Base-by-base conservation (phyloP, 2,329 filamentous ascomycete species). In the Exophiala lecanii-corni region DNA sequence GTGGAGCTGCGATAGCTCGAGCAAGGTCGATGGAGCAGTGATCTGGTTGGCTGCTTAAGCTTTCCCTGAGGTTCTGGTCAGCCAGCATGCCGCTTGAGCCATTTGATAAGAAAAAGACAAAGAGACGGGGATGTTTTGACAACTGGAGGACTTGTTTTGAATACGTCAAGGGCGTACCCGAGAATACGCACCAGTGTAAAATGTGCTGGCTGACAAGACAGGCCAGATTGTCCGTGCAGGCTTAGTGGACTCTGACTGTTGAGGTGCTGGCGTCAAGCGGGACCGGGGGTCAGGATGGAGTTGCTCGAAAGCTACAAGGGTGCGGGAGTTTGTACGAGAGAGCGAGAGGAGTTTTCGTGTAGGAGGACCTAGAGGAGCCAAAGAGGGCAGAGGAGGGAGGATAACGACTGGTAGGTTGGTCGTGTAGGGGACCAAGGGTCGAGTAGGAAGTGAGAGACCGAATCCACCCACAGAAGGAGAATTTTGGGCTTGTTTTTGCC, bases 11-110 rank as follows among this genome's bases (percentile, higher is more conserved):
- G 52, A 56, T 56, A 56, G 52, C 52, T 56, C 47, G 42, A 49
- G 43, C 46, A 55, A 47, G 46, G 52, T 49, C 49, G 34, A 25
- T 30, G 32, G 46, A 31, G 30, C 35, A 31, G 41, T 16, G 33
- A 51, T 44, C 26, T 55, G 52, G 51, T 55, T 56, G 54, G 54
- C 53, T 56, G 54, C 54, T 55, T 56, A 56, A 54, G 54, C 54
- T 56, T 56, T 54, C 54, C 54, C 50, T 52, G 45, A 49, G 47
- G 20, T 47, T 45, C 32, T 46, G 42, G 52, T 56, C 44, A 56
- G 54, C 49, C 41, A 51, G 47, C 43, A 51, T 55, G 54, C 52
- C 54, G 54, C 38, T 37, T 56, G 52, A 56, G 54, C 54, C 52
- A 56, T 56, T 55, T 51, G 44, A 50, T 49, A 51, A 50, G 45